Percentiles rank a stretch among this genome's conserved stretches.
Conservation (phyloP, 2,329 filamentous ascomycete genomes). For the Fusarium chaquense region DNA sequence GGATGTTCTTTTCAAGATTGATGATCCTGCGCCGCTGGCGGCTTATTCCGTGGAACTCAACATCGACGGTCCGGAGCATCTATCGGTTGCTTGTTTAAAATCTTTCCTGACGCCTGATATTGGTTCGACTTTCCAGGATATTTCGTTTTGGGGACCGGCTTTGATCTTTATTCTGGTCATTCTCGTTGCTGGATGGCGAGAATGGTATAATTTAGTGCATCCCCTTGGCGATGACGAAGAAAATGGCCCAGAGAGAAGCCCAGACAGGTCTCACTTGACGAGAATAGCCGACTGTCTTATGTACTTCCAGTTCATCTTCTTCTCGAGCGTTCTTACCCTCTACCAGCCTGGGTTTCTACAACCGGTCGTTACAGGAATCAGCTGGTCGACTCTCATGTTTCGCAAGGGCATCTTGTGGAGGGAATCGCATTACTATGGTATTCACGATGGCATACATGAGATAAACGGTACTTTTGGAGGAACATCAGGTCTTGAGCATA, state of each 20-base stretch:
- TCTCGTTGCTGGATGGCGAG: slow-evolving; percentile 32
- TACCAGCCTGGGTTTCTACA: slow-evolving; percentile 81
- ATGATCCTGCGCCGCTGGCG: slow-evolving; percentile 28
- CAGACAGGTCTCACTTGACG: slow-evolving; percentile 34
- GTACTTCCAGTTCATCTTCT: slow-evolving; percentile 80
- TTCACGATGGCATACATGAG: slow-evolving; percentile 70
- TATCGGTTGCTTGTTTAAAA: slow-evolving; percentile 28
- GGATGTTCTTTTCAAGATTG: slow-evolving; percentile 48
- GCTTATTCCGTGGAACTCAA: slow-evolving; percentile 35
- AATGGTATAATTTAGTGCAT: slow-evolving; percentile 29
- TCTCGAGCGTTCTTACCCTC: slow-evolving; percentile 76
- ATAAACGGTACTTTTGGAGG: slow-evolving; percentile 72
- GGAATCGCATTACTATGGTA: slow-evolving; percentile 44
- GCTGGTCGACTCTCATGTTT: slow-evolving; percentile 77
- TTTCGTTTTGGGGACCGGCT: slow-evolving; percentile 34
- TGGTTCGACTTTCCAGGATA: neutral
- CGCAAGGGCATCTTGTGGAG: slow-evolving; percentile 46
- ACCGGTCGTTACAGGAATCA: slow-evolving; percentile 73
- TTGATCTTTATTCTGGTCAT: slow-evolving; percentile 28
- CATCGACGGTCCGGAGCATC: slow-evolving; percentile 31
- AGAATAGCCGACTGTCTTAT: slow-evolving; percentile 70
- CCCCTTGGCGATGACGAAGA: slow-evolving; percentile 25
- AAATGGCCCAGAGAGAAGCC: neutral
- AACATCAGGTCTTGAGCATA: slow-evolving; percentile 69
- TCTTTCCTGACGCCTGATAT: slow-evolving; percentile 39